Evolutionary conservation across 257 asterid genomes (phyloP), one percentile per base, ranked within the genome.

Genomic region (Solanum neorickii): DNA sequence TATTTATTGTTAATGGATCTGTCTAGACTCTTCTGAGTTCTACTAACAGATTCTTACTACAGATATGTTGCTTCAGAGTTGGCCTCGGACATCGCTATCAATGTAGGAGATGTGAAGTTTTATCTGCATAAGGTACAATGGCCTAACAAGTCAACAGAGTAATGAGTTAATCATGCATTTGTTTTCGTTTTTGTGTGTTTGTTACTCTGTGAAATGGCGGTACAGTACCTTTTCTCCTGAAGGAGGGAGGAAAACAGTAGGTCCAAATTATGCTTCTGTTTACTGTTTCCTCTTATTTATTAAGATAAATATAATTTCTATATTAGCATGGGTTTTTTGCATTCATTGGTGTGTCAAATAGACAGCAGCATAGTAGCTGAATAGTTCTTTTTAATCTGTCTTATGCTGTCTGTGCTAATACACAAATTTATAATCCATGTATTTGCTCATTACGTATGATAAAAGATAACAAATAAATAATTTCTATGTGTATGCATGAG

Each of bases 31-130:
- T 16, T 72, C 47, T 73, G 46, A 52, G 3, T 72, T 72, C 8
- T n/a, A 86, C 87, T 73, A 23, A 70, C 35, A 86, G 33, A 46
- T 29, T 37, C 65, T 73, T 49, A 12, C 20, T 91, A 90, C 98
- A 97, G 99, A 90, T 95, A 93, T 56, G 96, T 94, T 90, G 95
- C 98, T 83, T 90, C 95, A 68, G 99, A 97, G 89, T 90, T 97
- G 92, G 97, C 98, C 33, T 89, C 98, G 1, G 99, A 97, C 87
- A 90, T 97, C 29, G 87, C 93, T 27, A 86, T 97, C 83, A 91
- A 87, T 77, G 93, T 94, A 31, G 98, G 95, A 46, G 98, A 94
- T 27, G 92, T 88, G 47, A 95, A 91, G 92, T 97, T 94, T 92
- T 92, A 95, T 92, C 93, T 97, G 23, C 99, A 97, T 84, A 97